Evolutionary conservation across 208 protist genomes (phyloP).

Genomic region (Crithidia sp.): DNA sequence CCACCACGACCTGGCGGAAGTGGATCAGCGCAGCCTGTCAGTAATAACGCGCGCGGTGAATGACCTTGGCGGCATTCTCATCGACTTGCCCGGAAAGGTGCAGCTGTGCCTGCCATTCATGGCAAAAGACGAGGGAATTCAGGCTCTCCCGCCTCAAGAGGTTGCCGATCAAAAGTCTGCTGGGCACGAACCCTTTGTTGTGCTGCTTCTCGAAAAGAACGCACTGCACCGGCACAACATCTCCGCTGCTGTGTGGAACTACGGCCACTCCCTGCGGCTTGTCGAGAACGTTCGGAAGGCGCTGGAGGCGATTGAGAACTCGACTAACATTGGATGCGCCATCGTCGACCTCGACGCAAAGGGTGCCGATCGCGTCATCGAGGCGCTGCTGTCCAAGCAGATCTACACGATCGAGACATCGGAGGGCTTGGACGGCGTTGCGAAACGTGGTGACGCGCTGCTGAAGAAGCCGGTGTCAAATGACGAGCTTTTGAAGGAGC

Average conservation of each 20-base stretch:
- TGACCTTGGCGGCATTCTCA: constrained; percentile 56
- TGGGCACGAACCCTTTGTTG: constrained; percentile 56
- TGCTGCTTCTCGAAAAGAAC: constrained; percentile 73
- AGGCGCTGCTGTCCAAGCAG: constrained; percentile 46
- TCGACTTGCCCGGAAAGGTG: constrained; percentile 46
- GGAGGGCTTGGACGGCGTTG: constrained; percentile 37
- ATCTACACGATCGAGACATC: constrained; percentile 74
- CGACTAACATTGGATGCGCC: constrained; percentile 64
- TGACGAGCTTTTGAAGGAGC: constrained; percentile 41
- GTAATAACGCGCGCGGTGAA: constrained; percentile 45
- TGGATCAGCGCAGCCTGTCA: constrained; percentile 39
- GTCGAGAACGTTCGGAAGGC: constrained; percentile 67
- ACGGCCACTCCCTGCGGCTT: constrained; percentile 61
- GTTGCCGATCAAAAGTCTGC: constrained; percentile 29
- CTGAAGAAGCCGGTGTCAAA: constrained; percentile 55
- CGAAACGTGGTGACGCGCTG: constrained; percentile 44
- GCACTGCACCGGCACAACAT: constrained; percentile 73
- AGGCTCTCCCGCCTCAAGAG: constrained; percentile 35
- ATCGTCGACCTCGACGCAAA: constrained; percentile 61
- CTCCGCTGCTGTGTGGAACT: constrained; percentile 55
- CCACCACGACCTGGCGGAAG: constrained; percentile 45
- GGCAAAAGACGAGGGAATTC: constrained; percentile 47
- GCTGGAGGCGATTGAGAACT: constrained; percentile 61
- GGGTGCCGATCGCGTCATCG: constrained; percentile 47
- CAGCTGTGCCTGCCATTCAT: constrained; percentile 57